Evolutionary conservation across 108 stramenopile genomes (phyloP), one percentile per base, ranked within the genome.

Genomic region (Nannochloropsis salina): DNA sequence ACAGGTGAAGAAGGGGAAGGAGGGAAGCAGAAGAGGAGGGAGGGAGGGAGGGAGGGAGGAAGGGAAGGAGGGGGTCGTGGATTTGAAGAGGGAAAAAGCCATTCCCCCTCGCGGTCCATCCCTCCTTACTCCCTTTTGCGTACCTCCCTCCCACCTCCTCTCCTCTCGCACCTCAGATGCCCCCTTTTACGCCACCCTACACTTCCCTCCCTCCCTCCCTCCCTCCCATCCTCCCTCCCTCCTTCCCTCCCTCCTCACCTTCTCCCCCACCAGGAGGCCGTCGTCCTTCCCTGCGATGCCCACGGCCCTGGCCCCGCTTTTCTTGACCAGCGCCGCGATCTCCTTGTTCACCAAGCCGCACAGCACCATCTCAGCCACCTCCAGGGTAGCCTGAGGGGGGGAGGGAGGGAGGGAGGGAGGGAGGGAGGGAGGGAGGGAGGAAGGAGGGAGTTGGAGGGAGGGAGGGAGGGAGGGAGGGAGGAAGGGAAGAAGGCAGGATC

Each of bases 321-420:
- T 84, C 81, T 92, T 91, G 86, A 99, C 93, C 44, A 89, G 93
- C 45, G 92, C 89, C 2, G 93, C 90, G 85, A 99, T 95, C 85
- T 94, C 92, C 92, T 97, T 97, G 92, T 97, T 98, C 83, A 98
- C 96, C 44, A 85, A 88, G 18, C 97, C 97, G 86, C 94, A 95
- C n/a, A 99, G 88, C n/a, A 97, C 96, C 96, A 97, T 97, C 85
- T 98, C 96, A 18, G 98, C 97, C 9, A 97, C 93, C 41, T 96
- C 94, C 8, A 99, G 94, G 11, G 97, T 97, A n/a, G n/a, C n/a
- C n/a, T n/a, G n/a, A n/a, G n/a, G n/a, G n/a, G n/a, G n/a, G n/a
- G n/a, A n/a, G n/a, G n/a, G n/a, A n/a, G n/a, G 82, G 95, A n/a
- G n/a, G n/a, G n/a, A n/a, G n/a, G n/a, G n/a, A n/a, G n/a, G n/a